Evolutionary conservation across 192 early-diverging fungal genomes (phyloP).

Genomic region (Spinellus fusiger): DNA sequence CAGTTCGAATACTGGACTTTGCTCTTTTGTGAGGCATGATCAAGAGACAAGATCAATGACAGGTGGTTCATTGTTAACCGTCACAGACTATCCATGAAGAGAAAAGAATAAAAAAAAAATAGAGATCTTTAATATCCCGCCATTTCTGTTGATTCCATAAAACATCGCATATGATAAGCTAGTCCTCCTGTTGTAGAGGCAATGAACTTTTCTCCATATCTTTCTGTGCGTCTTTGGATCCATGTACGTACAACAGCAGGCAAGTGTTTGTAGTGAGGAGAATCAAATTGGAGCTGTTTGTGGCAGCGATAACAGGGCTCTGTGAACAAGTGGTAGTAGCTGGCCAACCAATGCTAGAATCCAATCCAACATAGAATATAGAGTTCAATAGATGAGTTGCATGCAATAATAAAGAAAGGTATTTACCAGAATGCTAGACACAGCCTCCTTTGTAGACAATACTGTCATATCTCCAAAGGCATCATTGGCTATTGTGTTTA

Average conservation of each 20-base stretch:
- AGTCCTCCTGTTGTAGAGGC: conserved; percentile 6
- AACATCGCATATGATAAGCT: conserved; percentile 20
- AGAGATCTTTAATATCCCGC: neutral
- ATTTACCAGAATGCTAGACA: conserved; percentile 31
- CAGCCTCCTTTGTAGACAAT: conserved; percentile 18
- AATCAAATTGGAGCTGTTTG: conserved; percentile 39
- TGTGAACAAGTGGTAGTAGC: conserved; percentile 31
- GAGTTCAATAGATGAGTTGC: neutral
- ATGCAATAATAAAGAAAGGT: neutral
- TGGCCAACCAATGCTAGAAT: conserved; percentile 34
- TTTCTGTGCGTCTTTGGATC: neutral
- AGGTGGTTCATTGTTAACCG: too few relatives aligned
- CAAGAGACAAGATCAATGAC: neutral
- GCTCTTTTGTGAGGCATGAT: conserved; percentile 28
- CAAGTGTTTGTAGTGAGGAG: conserved; percentile 41
- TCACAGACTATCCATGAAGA: too few relatives aligned
- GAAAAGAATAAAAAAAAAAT: neutral
- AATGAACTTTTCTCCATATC: neutral
- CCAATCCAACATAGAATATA: neutral
- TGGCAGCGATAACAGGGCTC: conserved; percentile 34
- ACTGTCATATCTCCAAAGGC: conserved; percentile 30
- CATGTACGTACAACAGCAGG: conserved; percentile 41
- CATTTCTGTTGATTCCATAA: conserved; percentile 8
- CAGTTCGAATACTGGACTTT: conserved; percentile 23
- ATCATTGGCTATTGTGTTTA: conserved; percentile 30